Base-by-base conservation (phyloP, 2,329 filamentous ascomycete genomes). In the Trichoderma hamatum region DNA sequence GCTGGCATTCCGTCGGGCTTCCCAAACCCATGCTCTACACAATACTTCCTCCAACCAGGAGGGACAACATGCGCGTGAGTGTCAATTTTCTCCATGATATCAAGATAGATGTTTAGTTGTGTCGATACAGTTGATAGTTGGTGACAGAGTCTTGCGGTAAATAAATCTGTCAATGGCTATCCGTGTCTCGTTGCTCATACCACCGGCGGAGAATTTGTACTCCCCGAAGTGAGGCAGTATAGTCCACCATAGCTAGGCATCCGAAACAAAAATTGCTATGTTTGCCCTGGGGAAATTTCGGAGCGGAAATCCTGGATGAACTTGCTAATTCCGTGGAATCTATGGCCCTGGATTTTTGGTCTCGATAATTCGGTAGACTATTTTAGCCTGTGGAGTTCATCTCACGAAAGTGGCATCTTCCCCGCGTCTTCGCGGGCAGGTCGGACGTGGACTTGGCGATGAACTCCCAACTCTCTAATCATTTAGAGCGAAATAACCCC, bases 1-100 rank as follows among this genome's bases (percentile, higher is more conserved):
- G 72, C 79, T 10, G 84, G 83, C 84, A 85, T 85, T 49, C 84
- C 84, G 71, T 85, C 84, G 5, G 81, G 81, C 39, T 83, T 76
- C 3, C 73, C 73, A 73, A 83, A 79, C 54, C 82, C 82, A 68
- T 81, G 75, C 16, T 79, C 71, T 9, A 78, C 71, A 60, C 82
- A 79, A 1, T 80, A 80, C 56, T 79, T 69, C 34, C 78, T 77
- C 71, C 84, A 86, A 69, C 74, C 73, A 2, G 79, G 77, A 1
- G 82, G 79, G 5, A 85, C 76, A 74, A 81, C 83, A 74, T 85
- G 83, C 1, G 80, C 78, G 73, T 86, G 84, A 5, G 83, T 79
- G 71, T 86, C 84, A 63, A 85, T 68, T 36, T 46, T 62, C 58
- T 68, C 49, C 66, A 68, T 68, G 2, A 24, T 63, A 19, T 51